Evolutionary conservation across 73 alveolate species (phyloP), one percentile per base, ranked within the genome.

Genomic region (Paramecium tetraurelia): DNA sequence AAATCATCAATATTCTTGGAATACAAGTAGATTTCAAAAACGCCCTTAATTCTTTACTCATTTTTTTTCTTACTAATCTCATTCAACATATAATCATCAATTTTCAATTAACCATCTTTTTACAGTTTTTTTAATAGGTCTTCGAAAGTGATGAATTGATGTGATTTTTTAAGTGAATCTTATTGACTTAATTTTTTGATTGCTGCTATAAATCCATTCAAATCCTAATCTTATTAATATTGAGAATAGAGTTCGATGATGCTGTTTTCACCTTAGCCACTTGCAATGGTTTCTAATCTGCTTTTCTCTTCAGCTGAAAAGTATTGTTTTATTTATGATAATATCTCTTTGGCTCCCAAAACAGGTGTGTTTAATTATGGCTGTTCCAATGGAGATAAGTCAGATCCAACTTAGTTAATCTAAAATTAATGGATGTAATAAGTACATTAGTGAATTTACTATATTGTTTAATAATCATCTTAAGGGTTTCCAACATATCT

Each of bases 401-500:
- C 68, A 16, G 38, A 5, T 80, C 27, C 46, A 1, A 10, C 5
- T 8, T 35, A 75, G 35, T 75, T 41, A 12, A 38, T 75, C 59
- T 75, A 38, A n/a, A 35, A 53, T 35, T 3, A 1, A 35, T n/a
- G 2, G 14, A 2, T 38, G 5, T 5, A 29, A n/a, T n/a, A 27
- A 27, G 31, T 75, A 80, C 72, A 18, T 80, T 80, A 4, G 57
- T 80, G 33, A 40, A 48, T 46, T 80, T 80, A 22, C 53, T 4
- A 80, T 80, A 80, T 48, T 80, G 8, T 43, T 31, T 80, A 2
- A 80, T 41, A 18, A 80, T 80, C 75, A 80, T 44, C 24, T 80
- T 44, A 22, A 80, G 31, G 21, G 9, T 80, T 46, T 80, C 90
- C 14, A 80, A 35, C 70, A 80, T 44, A 80, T 80, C 90, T 80